Evolutionary conservation across 2,329 filamentous ascomycete genomes (phyloP).

Genomic region (Exophiala aquamarina): DNA sequence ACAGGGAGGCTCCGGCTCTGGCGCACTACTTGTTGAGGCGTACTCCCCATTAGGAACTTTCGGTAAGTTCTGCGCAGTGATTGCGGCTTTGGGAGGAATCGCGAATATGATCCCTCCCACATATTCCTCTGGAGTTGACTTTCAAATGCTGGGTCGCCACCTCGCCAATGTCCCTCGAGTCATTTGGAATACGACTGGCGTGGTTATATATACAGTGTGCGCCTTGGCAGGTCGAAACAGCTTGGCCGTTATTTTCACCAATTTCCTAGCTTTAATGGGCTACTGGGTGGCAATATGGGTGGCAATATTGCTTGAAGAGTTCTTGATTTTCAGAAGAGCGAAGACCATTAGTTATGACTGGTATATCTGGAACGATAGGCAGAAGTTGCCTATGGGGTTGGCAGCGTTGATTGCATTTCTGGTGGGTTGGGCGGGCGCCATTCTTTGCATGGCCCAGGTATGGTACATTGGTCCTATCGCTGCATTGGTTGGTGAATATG

Average conservation of each 20-base stretch:
- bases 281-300: slow-evolving; percentile 70
- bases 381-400: slow-evolving; percentile 61
- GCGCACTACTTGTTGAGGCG: slow-evolving; percentile 64
- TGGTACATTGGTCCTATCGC: slow-evolving; percentile 69
- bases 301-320: slow-evolving; percentile 59
- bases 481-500: slow-evolving; percentile 55
- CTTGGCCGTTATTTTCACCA: slow-evolving; percentile 65
- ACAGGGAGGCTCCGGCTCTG: slow-evolving; percentile 51
- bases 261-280: slow-evolving; percentile 69
- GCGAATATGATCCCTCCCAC: slow-evolving; percentile 66
- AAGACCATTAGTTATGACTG: slow-evolving; percentile 54
- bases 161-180: slow-evolving; percentile 60
- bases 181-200: slow-evolving; percentile 63
- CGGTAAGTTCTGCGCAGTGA: slow-evolving; percentile 65
- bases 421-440: slow-evolving; percentile 64
- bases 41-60: slow-evolving; percentile 61
- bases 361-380: slow-evolving; percentile 59
- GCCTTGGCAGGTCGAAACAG: slow-evolving; percentile 62
- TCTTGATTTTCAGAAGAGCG: slow-evolving; percentile 59
- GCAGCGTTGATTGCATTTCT: slow-evolving; percentile 63
- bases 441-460: slow-evolving; percentile 68
- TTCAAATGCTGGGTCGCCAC: slow-evolving; percentile 64
- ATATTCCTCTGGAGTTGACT: slow-evolving; percentile 66
- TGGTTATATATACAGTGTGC: slow-evolving; percentile 64
- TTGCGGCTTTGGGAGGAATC: slow-evolving; percentile 64